A percentile compares a stretch with the other conserved stretches of the same genome.
These are phyloP conservation scores for Phytophthora citricola DNA, from an alignment of 352 stramenopile species.

Conservation along the genomic window DNA sequence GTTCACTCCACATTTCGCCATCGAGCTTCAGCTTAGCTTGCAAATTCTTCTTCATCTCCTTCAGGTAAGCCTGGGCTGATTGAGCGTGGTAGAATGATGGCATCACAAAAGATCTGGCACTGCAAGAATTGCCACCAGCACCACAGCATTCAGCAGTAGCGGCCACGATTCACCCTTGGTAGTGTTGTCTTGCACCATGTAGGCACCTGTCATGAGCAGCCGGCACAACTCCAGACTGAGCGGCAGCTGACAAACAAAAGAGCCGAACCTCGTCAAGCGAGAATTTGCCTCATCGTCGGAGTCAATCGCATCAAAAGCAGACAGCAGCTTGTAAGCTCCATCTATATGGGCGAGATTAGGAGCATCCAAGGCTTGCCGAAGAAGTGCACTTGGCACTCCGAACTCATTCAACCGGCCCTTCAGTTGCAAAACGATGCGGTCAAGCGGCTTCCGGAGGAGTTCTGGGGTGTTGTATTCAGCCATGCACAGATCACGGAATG, in stretches of 20 bases:
- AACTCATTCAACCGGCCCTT: conserved; percentile 79
- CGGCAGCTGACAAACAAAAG: conserved; percentile 82
- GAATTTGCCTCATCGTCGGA: conserved; percentile 56
- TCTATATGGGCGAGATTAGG: conserved; percentile 75
- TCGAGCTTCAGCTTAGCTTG: conserved; percentile 75
- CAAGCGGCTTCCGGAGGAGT: conserved; percentile 82
- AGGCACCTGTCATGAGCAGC: conserved; percentile 70
- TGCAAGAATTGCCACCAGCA: conserved; percentile 71
- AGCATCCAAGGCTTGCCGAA: conserved; percentile 71
- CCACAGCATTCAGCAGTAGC: conserved; percentile 63
- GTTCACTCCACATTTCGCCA: conserved; percentile 75
- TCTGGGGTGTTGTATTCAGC: conserved; percentile 83
- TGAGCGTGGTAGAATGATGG: conserved; percentile 83
- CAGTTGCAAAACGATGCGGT: conserved; percentile 81
- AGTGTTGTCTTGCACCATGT: conserved; percentile 44
- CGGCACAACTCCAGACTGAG: conserved; percentile 79
- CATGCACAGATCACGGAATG: conserved; percentile 75
- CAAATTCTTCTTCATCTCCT: conserved; percentile 82
- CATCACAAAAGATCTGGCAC: conserved; percentile 74
- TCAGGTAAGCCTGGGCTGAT: conserved; percentile 66
- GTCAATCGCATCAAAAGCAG: conserved; percentile 75
- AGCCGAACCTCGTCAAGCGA: conserved; percentile 76
- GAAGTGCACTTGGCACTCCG: conserved; percentile 69
- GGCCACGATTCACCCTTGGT: conserved; percentile 38
- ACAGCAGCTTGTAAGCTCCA: conserved; percentile 80